These are phyloP conservation scores for Yamadazyma atlantica DNA, from an alignment of 1,139 yeast species.

Conservation along the genomic window DNA sequence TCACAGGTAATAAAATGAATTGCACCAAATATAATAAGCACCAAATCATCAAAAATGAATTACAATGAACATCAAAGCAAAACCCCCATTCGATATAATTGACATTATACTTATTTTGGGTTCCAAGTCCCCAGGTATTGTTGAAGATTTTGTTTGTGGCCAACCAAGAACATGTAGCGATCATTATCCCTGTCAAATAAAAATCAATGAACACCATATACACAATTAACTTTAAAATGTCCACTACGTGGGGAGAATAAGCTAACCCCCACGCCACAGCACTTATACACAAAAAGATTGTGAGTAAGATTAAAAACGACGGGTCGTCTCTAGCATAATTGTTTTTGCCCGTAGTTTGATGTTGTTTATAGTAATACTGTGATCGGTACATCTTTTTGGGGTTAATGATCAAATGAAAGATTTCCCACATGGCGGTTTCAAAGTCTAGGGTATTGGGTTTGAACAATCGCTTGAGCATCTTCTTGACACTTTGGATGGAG, in stretches of 20 bases:
- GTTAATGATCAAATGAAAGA: conserved; percentile 65
- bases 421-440: conserved; percentile 93
- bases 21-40: conserved; percentile 72
- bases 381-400: conserved; percentile 84
- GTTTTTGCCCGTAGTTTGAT: conserved; percentile 23
- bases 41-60: conserved; percentile 83
- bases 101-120: conserved; percentile 28
- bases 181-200: conserved; percentile 63
- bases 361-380: conserved; percentile 66
- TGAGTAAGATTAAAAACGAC: conserved; percentile 71
- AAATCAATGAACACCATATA: conserved; percentile 89
- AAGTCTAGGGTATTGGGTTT: conserved; percentile 84
- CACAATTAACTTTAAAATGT: conserved; percentile 61
- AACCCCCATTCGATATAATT: conserved; percentile 87
- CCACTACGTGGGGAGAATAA: conserved; percentile 61
- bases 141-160: conserved; percentile 64
- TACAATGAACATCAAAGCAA: conserved; percentile 92
- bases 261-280: conserved; percentile 92
- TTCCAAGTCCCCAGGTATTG: conserved; percentile 32
- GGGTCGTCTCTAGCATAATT: conserved; percentile 90
- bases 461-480: conserved; percentile 45
- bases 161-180: conserved; percentile 75
- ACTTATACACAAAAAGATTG: conserved; percentile 62
- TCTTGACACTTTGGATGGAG: conserved; percentile 19
- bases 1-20: conserved; percentile 70